Conservation (phyloP, 2,329 filamentous ascomycete species). For the Reticulascus tulasneorum region DNA sequence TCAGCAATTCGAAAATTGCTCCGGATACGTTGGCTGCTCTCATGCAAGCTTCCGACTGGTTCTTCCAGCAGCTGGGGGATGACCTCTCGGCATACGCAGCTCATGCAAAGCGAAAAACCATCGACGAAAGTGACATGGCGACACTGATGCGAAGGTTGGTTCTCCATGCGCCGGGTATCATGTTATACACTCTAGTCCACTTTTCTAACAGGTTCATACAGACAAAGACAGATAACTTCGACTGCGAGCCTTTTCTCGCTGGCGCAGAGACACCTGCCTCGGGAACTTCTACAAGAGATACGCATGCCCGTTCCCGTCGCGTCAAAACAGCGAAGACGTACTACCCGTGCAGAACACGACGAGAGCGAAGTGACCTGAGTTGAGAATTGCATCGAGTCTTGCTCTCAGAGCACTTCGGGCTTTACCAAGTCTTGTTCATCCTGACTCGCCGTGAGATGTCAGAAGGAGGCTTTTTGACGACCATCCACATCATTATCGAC, state of each 20-base stretch:
- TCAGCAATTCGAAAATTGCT: conserved; percentile 64
- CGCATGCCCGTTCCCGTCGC: conserved; percentile 56
- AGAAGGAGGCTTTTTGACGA: conserved; percentile 79
- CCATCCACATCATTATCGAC: conserved; percentile 93
- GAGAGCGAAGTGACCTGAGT: conserved; percentile 5
- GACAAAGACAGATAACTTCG: conserved; percentile 71
- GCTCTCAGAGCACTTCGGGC: conserved; percentile 13
- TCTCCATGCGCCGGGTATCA: conserved; percentile 17
- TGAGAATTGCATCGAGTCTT: background rate
- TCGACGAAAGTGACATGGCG: conserved; percentile 80
- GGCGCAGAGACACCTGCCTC: conserved; percentile 76
- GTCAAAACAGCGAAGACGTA: conserved; percentile 39
- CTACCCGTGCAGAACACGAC: conserved; percentile 15
- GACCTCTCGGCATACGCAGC: conserved; percentile 75
- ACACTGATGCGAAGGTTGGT: conserved; percentile 79
- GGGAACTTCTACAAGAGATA: conserved; percentile 78
- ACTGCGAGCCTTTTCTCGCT: conserved; percentile 77
- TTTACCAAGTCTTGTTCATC: conserved; percentile 71
- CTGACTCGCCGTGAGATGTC: conserved; percentile 70
- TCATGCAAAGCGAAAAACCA: conserved; percentile 78
- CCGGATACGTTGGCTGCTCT: conserved; percentile 72
- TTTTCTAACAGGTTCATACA: conserved; percentile 38
- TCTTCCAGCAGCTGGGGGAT: conserved; percentile 81
- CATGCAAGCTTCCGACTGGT: conserved; percentile 82
- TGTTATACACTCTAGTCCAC: conserved; percentile 17